Conservation (phyloP, 495 filamentous ascomycete species). For the Xylaria curta region DNA sequence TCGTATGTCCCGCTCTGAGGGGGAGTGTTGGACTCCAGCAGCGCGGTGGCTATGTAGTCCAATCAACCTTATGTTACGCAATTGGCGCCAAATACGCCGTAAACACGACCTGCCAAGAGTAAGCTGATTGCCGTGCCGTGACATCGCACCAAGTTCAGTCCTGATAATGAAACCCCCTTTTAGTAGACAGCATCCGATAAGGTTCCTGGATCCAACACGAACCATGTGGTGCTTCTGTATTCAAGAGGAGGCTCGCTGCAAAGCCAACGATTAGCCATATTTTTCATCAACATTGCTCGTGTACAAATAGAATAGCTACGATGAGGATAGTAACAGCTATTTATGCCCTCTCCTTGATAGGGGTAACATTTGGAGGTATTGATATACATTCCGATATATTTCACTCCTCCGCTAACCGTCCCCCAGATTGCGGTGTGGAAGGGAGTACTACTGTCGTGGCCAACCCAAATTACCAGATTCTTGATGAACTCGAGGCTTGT, state of each 20-base stretch:
- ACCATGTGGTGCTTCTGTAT: neutral
- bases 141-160: neutral
- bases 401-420: neutral
- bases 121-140: neutral
- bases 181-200: neutral
- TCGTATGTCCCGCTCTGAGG: neutral
- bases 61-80: neutral
- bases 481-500: conserved; percentile 17
- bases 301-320: neutral
- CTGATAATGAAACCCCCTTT: neutral
- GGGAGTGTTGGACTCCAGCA: neutral
- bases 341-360: neutral
- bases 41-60: neutral
- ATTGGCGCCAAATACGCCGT: conserved; percentile 5
- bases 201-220: no score
- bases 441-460: conserved; percentile 1
- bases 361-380: neutral
- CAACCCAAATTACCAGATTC: conserved; percentile 11
- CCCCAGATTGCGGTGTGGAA: conserved; percentile 16
- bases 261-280: no score
- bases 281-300: neutral
- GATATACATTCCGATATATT: neutral
- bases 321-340: conserved; percentile 5
- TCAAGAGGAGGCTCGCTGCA: neutral
- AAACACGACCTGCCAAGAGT: conserved; percentile 4